These are phyloP conservation scores for Bipolaris gigantea DNA, from an alignment of 2,329 filamentous ascomycete genomes.

Conservation along the genomic window DNA sequence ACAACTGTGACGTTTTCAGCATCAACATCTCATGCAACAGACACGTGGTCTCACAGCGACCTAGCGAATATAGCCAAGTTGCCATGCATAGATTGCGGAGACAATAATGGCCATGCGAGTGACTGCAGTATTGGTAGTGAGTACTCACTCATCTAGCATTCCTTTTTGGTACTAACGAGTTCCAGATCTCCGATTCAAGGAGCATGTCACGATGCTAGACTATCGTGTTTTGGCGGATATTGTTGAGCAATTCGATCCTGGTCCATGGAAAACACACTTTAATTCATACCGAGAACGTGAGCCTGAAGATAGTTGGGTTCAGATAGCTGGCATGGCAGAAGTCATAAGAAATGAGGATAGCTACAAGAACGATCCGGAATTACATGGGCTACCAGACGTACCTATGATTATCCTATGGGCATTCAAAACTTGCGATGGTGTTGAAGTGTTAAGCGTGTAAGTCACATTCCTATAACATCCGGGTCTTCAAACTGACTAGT, in stretches of 20 bases:
- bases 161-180: background rate
- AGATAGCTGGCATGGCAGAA: conserved; percentile 19
- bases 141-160: background rate
- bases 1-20: background rate
- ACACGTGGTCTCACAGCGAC: background rate
- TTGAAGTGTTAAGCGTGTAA: conserved; percentile 8
- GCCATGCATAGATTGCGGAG: conserved; percentile 34
- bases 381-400: conserved; percentile 20
- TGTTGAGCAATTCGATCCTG: conserved; percentile 28
- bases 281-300: conserved; percentile 4
- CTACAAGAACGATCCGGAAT: conserved; percentile 15
- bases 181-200: conserved; percentile 12
- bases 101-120: conserved; percentile 9
- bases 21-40: background rate
- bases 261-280: conserved; percentile 28
- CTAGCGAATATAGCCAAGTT: background rate
- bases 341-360: conserved; percentile 24
- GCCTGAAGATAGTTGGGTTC: conserved; percentile 6
- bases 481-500: background rate
- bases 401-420: conserved; percentile 24
- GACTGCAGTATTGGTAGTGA: conserved; percentile 30
- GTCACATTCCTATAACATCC: background rate
- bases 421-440: conserved; percentile 14
- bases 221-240: conserved; percentile 17
- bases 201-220: conserved; percentile 16